A percentile compares a stretch with the other conserved stretches of the same genome.
Evolutionary conservation across 2,329 filamentous ascomycete genomes (phyloP).

Genomic region (Aspergillus clavatus): DNA sequence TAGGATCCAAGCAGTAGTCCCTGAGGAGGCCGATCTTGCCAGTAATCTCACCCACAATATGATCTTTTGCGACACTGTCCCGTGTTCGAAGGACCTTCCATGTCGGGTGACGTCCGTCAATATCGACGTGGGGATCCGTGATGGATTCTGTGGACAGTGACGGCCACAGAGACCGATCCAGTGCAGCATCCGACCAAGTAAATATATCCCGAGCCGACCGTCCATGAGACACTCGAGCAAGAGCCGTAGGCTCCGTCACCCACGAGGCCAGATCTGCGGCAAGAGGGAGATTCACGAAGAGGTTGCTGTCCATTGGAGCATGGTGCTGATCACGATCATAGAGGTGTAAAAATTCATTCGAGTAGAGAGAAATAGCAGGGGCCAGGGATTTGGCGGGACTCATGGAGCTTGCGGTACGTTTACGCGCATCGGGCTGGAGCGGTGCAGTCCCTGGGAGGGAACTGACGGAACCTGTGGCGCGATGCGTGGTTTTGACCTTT

Average conservation of each 20-base stretch:
- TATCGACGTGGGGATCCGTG: conserved; percentile 45
- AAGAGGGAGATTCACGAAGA: conserved; percentile 70
- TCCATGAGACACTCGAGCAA: conserved; percentile 64
- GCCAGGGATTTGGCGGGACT: conserved; percentile 65
- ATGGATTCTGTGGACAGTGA: conserved; percentile 49
- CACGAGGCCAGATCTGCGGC: conserved; percentile 71
- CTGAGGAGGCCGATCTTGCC: conserved; percentile 70
- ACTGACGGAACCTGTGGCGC: conserved; percentile 68
- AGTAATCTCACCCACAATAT: conserved; percentile 68
- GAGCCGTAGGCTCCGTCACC: conserved; percentile 67
- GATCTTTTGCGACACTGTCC: conserved; percentile 47
- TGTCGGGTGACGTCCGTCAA: conserved; percentile 56
- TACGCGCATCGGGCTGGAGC: conserved; percentile 58
- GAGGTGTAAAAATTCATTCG: conserved; percentile 67
- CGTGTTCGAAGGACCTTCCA: conserved; percentile 60
- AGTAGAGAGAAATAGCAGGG: conserved; percentile 67
- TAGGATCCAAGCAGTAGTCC: conserved; percentile 62
- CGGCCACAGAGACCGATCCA: conserved; percentile 53
- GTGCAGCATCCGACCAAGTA: conserved; percentile 51
- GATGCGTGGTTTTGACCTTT: conserved; percentile 77
- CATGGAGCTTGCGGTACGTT: conserved; percentile 57
- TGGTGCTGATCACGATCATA: conserved; percentile 61
- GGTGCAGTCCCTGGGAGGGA: conserved; percentile 63
- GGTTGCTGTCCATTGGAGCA: conserved; percentile 64
- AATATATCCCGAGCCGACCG: conserved; percentile 64